Base-by-base conservation (phyloP, 306 rosid genomes). In the Corylus avellana region DNA sequence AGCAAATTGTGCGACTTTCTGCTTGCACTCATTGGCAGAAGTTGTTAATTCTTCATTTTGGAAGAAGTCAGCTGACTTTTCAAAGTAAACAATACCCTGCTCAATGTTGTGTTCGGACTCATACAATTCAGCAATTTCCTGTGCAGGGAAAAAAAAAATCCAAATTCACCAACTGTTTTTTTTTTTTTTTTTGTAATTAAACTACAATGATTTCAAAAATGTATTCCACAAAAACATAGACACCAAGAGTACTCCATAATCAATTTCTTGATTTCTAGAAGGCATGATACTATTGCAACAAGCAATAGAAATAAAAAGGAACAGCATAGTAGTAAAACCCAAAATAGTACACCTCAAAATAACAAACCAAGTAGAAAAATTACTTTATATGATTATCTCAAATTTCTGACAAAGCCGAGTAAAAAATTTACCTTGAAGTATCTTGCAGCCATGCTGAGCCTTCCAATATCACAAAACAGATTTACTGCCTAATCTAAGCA, bases 371-470 rank as follows among this genome's bases (percentile, higher is more conserved):
- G 18, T 25, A 37, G 69, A 75, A 66, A 61, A 37, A 73, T 64
- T 63, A 74, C 62, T 13, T 56, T 78, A 70, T 73, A 75, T 29
- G 44, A 58, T 69, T 48, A 29, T 37, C 20, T 71, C 22, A 48
- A 72, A 76, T 79, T 50, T 13, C 69, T 39, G 27, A 54, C 58
- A 8, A 69, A 37, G 29, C 69, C 77, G 77, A 7, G 25, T 7
- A 77, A 75, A 22, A 58, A 61, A 35, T 54, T 61, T 86, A 90
- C 99, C 98, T 95, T 95, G 66, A 84, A 89, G 81, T 88, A 91
- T 81, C 98, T 93, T 54, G 98, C 99, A 80, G 99, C 98, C 99
- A 95, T 91, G 73, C 86, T 91, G 77, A 95, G 96, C 88, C 98
- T 88, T 83, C 99, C 99, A 93, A 93, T 95, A 53, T 95, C 98